phyloP scores from a whole-genome alignment of 73 alveolate genomes.

The Paramecium tetraurelia region DNA sequence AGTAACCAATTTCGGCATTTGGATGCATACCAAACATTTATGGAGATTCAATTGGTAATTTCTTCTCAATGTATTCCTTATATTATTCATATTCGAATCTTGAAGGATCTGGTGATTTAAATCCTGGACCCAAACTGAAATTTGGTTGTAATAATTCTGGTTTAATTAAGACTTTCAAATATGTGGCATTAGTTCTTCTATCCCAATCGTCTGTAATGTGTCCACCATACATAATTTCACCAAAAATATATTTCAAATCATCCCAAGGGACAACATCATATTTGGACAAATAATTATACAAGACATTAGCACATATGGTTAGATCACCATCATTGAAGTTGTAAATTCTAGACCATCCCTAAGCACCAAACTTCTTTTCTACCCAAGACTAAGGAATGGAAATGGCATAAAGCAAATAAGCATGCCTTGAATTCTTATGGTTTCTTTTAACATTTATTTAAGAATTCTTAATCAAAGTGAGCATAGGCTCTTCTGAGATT shows the following conservation, averaged over 20 bases:
- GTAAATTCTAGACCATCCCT: conserved; percentile 99
- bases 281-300: conserved; percentile 96
- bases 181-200: conserved; percentile 98
- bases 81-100: conserved; percentile 93
- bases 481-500: conserved; percentile 98
- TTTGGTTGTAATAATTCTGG: conserved; percentile 93
- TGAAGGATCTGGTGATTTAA: conserved; percentile 98
- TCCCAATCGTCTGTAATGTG: conserved; percentile 99
- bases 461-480: conserved; percentile 91
- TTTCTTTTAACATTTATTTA: conserved; percentile 77
- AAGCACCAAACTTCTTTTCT: conserved; percentile 77
- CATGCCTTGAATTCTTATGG: conserved; percentile 96
- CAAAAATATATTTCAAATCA: conserved; percentile 97
- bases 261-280: conserved; percentile 99
- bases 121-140: conserved; percentile 95
- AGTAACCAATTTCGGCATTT: conserved; percentile 98
- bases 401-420: conserved; percentile 96
- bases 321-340: conserved; percentile 99
- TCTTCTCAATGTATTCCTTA: conserved; percentile 85
- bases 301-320: conserved; percentile 99
- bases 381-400: conserved; percentile 98
- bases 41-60: conserved; percentile 96
- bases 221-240: conserved; percentile 99
- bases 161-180: conserved; percentile 90
- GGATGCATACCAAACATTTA: conserved; percentile 99